Percentiles rank a stretch among this genome's conserved stretches.
phyloP scores from a whole-genome alignment of 1,284 basidiomycete genomes.

The Meira miltonrushii region DNA sequence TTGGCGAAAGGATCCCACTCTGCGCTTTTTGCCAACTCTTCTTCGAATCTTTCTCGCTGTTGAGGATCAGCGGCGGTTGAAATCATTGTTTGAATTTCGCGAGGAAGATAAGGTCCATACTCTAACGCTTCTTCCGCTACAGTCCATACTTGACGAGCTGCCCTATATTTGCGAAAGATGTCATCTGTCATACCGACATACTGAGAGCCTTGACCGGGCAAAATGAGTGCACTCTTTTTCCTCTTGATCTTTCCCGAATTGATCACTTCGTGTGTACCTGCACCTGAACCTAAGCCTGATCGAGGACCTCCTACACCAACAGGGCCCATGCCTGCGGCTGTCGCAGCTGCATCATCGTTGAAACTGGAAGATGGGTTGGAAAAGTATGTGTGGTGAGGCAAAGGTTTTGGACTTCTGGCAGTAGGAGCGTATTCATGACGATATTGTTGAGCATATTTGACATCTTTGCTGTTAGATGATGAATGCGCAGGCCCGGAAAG shows the following conservation, averaged over 20 bases:
- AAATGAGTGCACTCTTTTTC: slow-evolving; percentile 44
- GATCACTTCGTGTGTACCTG: slow-evolving; percentile 18
- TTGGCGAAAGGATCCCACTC: slow-evolving; percentile 17
- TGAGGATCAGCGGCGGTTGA: slow-evolving; percentile 10
- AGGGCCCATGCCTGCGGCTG: slow-evolving; percentile 14
- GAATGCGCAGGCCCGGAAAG: no score
- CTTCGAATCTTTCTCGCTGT: slow-evolving; percentile 38
- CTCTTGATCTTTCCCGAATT: neutral
- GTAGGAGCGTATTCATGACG: slow-evolving; percentile 19
- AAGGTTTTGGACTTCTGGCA: slow-evolving; percentile 13
- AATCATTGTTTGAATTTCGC: neutral
- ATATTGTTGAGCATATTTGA: slow-evolving; percentile 9
- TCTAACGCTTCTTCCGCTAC: slow-evolving; percentile 42
- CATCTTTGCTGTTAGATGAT: slow-evolving; percentile 14
- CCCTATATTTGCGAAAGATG: slow-evolving; percentile 40
- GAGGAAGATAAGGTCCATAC: neutral
- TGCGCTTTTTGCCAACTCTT: slow-evolving; percentile 31
- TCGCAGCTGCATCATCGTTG: slow-evolving; percentile 41
- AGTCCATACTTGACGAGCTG: slow-evolving; percentile 44
- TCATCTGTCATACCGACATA: slow-evolving; percentile 51
- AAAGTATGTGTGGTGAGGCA: slow-evolving; percentile 48
- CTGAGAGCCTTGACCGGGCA: slow-evolving; percentile 48
- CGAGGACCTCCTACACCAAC: slow-evolving; percentile 24
- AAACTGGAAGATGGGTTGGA: slow-evolving; percentile 46
- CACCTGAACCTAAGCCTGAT: slow-evolving; percentile 24